Evolutionary conservation across 352 stramenopile genomes (phyloP), one percentile per base, ranked within the genome.

Genomic region (Proteromonas lacertae): DNA sequence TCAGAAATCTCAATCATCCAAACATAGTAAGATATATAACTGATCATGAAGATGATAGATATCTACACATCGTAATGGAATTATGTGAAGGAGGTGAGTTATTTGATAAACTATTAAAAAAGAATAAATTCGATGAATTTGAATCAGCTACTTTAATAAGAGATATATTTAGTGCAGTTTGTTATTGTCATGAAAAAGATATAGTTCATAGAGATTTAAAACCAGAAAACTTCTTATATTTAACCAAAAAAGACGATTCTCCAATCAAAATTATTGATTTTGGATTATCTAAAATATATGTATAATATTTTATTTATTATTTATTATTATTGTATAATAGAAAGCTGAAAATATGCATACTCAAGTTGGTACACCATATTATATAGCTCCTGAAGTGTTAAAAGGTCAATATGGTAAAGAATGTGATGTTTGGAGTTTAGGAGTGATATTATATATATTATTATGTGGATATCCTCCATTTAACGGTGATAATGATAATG

Each of bases 1-100:
- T 84, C 6, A 64, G 56, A 55, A 69, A 55, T 5, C 45, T 84
- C 26, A 55, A 75, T 41, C 48, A 55, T 36, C 81, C 81, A 1
- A 89, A 94, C 51, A 97, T 97, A 51, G 92, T 96, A 51, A 72
- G 89, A 47, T 56, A 96, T 19, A 66, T 76, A 33, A 80, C 93
- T 50, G 78, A 93, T 36, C 92, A 86, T 48, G 82, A 97, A 49
- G 73, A 91, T 54, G 63, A 80, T 39, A 72, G 80, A 38, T 82
- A 68, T 45, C 82, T 71, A 46, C 79, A 76, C 51, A 47, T 87
- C 21, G 67, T 87, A 7, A 80, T 67, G 1, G 71, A 87, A 49
- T 70, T 66, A 38, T 71, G 77, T 56, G 60, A 62, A 8, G 69
- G 69, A 26, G 69, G 69, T 6, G 69, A 84, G 35, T 46, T 84